Base-by-base conservation (phyloP, 1,139 yeast genomes). In the Pichia sp. region DNA sequence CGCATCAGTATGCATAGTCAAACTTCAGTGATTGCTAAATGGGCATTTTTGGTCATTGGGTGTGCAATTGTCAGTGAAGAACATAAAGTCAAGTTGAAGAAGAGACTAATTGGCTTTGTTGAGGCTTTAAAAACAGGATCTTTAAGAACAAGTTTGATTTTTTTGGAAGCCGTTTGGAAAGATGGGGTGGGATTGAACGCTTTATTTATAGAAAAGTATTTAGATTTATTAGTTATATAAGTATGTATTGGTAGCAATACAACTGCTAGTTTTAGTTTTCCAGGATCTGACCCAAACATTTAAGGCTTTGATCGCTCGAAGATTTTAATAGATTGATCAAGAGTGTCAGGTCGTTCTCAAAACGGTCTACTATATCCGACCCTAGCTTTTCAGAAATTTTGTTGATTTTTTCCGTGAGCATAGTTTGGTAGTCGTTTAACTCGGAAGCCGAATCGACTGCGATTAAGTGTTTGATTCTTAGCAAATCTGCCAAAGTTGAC, bases 291-390 rank as follows among this genome's bases (percentile, higher is more conserved):
- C 74, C 74, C 13, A 74, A 61, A 46, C 59, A 62, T 38, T 70
- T 61, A n/a, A 73, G 60, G 41, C 65, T 65, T 32, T 65, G 57
- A 47, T 72, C 73, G n/a, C 66, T 67, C 49, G 75, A 77, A 26
- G 62, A 61, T 3, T 67, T 65, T 46, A 75, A 59, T 47, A 72
- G 76, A 8, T 62, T 65, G 0, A 69, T 67, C 46, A 75, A 71
- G 1, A 62, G 54, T 40, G 65, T 68, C 53, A 72, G 55, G 23
- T 62, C 59, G 31, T 63, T 64, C 46, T 65, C 69, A 52, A 65
- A 69, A 13, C 56, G 59, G 42, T 62, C 60, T 29, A 64, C 59
- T 30, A 70, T 61, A 15, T 66, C 66, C 8, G 48, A 55, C 13
- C 61, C 59, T 42, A 68, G 55, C 32, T 59, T 59, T n/a, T 58